Conservation (phyloP, 768 basidiomycete species). For the Lepiota subincarnata region DNA sequence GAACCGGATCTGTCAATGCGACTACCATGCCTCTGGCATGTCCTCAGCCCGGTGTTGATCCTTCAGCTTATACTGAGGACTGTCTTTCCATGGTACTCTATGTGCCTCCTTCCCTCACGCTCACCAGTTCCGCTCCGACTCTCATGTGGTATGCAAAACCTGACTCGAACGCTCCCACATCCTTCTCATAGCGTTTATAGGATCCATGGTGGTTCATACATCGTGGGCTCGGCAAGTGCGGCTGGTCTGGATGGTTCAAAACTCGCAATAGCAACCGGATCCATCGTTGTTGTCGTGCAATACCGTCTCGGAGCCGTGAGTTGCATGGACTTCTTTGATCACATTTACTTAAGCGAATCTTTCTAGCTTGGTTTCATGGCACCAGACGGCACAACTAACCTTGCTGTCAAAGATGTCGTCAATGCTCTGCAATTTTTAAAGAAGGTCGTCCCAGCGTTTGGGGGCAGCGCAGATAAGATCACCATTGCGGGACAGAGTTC, state of each 20-base stretch:
- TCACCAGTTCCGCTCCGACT: constrained; percentile 39
- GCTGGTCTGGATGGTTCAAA: constrained; percentile 76
- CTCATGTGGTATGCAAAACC: constrained; percentile 52
- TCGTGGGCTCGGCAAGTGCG: constrained; percentile 62
- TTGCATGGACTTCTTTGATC: constrained; percentile 11
- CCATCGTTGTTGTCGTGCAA: constrained; percentile 79
- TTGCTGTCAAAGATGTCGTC: constrained; percentile 66
- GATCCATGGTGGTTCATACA: constrained; percentile 87
- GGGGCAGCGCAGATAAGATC: constrained; percentile 60
- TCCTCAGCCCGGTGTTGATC: constrained; percentile 54
- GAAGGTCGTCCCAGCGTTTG: constrained; percentile 55
- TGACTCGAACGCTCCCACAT: not conserved
- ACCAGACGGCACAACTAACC: constrained; percentile 66
- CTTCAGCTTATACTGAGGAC: constrained; percentile 62
- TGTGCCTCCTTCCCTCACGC: constrained; percentile 43
- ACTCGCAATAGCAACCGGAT: constrained; percentile 64
- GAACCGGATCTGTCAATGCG: constrained; percentile 47
- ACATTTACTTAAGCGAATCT: constrained; percentile 7
- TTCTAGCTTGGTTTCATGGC: constrained; percentile 70
- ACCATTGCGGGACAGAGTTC: constrained; percentile 82
- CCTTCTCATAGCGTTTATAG: constrained; percentile 28
- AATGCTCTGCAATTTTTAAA: constrained; percentile 62
- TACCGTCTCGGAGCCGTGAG: constrained; percentile 78
- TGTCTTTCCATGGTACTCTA: constrained; percentile 80
- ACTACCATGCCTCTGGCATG: constrained; percentile 65